Evolutionary conservation across 164 flowering plant species (phyloP), one percentile per base, ranked within the genome.

Genomic region (Nymphaea colorata): DNA sequence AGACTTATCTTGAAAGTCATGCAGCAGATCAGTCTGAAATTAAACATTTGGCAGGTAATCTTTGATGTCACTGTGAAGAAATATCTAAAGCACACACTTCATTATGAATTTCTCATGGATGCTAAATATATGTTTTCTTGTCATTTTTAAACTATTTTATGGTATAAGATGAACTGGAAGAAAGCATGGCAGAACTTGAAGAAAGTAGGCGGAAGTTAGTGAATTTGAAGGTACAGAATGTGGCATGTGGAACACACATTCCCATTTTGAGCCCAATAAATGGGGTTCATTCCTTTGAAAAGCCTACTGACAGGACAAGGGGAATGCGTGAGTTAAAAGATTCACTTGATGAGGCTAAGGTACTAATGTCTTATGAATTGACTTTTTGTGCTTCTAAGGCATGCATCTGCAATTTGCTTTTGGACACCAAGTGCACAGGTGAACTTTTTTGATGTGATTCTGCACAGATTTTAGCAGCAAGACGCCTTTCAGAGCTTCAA

Each of bases 131-230:
- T 6, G 7, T 47, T 2, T 47, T 47, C 55, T 47, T 6, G 7
- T 47, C 55, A 6, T 70, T 71, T 69, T 63, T 72, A 70, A 70
- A 41, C 75, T 59, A 57, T 77, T 25, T 25, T 25, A 25, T 25
- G 36, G 36, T 65, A 64, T 66, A 44, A 95, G 99, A 89, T 76
- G 93, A 95, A 69, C 77, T 95, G 76, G 99, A 95, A 73, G 99
- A 95, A 78, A 80, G 75, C 81, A 82, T 87, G 86, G 82, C 86
- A 44, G 97, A 92, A 74, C 91, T 95, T 74, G 98, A 95, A 78
- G 97, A 92, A 73, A 87, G 90, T 77, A 82, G 97, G 76, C 81
- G 98, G 76, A 95, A 86, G 73, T 75, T 90, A 65, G 81, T 90
- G 42, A 92, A 79, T 80, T 75, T 92, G 64, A 84, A 79, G 75